Conservation (phyloP, 257 asterid genomes). For the Agastache rugosa region DNA sequence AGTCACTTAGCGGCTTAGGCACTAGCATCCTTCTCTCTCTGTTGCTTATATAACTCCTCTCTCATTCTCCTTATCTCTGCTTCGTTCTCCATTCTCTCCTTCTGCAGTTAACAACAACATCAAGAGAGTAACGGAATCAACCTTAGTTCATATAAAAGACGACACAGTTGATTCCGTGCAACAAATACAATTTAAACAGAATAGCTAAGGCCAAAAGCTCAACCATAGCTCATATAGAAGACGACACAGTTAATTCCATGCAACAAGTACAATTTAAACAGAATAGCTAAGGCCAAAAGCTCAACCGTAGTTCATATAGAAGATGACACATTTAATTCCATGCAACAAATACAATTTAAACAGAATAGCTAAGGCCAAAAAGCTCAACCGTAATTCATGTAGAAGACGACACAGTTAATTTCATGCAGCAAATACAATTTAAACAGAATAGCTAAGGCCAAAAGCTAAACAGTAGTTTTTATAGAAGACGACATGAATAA, state of each 20-base stretch:
- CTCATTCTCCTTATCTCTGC: constrained; percentile 65
- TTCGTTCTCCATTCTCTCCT: constrained; percentile 73
- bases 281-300: not conserved
- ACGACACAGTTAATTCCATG: not conserved
- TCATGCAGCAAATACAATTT: not conserved
- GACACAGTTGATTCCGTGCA: not conserved
- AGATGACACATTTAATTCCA: not conserved
- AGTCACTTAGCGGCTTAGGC: constrained; percentile 46
- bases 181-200: not conserved
- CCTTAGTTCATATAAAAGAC: not conserved
- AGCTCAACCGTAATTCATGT: not conserved
- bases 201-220: not conserved
- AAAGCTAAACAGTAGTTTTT: not conserved
- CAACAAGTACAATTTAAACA: not conserved
- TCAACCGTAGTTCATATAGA: not conserved
- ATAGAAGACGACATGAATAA: too few relatives aligned
- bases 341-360: not conserved
- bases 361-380: not conserved
- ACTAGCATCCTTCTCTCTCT: constrained; percentile 61
- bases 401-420: not conserved
- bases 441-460: not conserved
- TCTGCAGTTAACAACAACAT: constrained; percentile 47
- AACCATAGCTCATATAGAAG: not conserved
- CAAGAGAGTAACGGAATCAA: constrained; percentile 3
- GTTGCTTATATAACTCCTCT: constrained; percentile 63